Evolutionary conservation across 2,329 filamentous ascomycete species (phyloP), one percentile per base, ranked within the genome.

Genomic region (Fusarium metavorans): DNA sequence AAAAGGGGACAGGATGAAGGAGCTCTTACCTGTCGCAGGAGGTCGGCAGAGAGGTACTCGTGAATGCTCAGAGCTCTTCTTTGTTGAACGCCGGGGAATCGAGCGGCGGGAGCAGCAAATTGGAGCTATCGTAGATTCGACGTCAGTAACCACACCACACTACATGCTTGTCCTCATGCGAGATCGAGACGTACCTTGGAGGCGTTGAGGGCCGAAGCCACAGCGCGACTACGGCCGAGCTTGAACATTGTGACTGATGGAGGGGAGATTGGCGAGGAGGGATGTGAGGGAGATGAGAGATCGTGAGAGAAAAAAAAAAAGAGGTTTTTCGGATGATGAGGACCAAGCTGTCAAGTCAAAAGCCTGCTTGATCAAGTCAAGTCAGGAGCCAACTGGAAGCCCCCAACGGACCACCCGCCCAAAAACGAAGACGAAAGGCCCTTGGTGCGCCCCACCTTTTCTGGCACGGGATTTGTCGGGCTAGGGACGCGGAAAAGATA

Each of bases 1-100:
- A 60, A 65, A 39, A 73, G 65, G 65, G 64, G 41, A 64, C 43
- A 20, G 10, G 41, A 65, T 34, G 48, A 65, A 43, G 56, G 48
- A 66, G 73, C 64, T 67, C 68, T 84, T 88, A 92, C 91, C 88
- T 92, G 83, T 86, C 89, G 94, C 82, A 99, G 90, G 79, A 99
- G 92, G 84, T 95, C 94, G 80, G 95, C 95, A 80, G 97, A 98
- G 82, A 96, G 93, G 88, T 98, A 98, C 88, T 99, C 97, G 89
- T 99, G 97, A 82, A 99, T 98, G 83, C 95, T 97, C 83, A 99
- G 91, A 82, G 93, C 92, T 88, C 97, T 92, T 86, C 90, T 91
- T 87, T 98, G 95, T 86, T 97, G 93, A 79, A 86, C 89, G 80
- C 92, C 89, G 86, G 94, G 87, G 77, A 90, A 84, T 86, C 89